A percentile compares a stretch with the other conserved stretches of the same genome.
These are phyloP conservation scores for Niebla homalea DNA, from an alignment of 495 filamentous ascomycete genomes.

Conservation along the genomic window DNA sequence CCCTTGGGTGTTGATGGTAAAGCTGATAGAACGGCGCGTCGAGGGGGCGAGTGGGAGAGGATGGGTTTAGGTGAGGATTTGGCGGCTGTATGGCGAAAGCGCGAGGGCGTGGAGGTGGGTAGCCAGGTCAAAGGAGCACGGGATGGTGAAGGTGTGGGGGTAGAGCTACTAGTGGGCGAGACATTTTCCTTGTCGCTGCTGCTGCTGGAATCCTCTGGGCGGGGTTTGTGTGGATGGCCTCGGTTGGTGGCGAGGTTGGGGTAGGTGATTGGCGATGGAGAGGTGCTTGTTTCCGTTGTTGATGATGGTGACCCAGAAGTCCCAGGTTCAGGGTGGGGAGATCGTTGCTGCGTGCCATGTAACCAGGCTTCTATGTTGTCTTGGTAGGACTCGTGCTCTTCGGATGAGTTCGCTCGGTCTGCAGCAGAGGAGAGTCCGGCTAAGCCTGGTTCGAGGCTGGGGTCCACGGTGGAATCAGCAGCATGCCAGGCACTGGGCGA, in stretches of 20 bases:
- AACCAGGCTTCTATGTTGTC: conserved; percentile 1
- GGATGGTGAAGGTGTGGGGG: neutral
- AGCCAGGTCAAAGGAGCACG: neutral
- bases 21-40: neutral
- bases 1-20: neutral
- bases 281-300: neutral
- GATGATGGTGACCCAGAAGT: neutral
- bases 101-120: neutral
- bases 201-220: neutral
- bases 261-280: neutral
- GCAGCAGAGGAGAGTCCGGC: neutral
- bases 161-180: neutral
- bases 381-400: neutral
- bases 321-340: neutral
- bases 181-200: conserved; percentile 12
- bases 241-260: neutral
- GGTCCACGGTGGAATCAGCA: neutral
- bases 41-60: neutral
- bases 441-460: neutral
- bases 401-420: neutral
- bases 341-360: neutral
- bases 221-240: neutral
- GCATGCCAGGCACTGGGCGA: neutral
- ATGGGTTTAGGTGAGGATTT: neutral
- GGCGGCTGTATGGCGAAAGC: neutral